A percentile compares a stretch with the other conserved stretches of the same genome.
phyloP scores from a whole-genome alignment of 2,329 filamentous ascomycete species.

The Botrytis elliptica region DNA sequence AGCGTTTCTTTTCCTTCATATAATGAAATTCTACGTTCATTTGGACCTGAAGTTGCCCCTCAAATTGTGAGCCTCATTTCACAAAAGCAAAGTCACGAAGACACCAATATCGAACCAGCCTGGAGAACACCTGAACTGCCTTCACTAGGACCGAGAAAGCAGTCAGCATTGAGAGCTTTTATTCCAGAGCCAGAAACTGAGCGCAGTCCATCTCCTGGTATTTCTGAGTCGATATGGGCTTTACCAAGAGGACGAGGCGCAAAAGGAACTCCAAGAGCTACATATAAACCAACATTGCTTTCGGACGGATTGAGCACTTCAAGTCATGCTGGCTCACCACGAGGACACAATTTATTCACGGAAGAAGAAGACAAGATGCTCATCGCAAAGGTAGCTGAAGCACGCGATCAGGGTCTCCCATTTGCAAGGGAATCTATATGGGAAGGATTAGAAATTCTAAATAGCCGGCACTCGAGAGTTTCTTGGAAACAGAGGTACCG shows the following conservation, averaged over 20 bases:
- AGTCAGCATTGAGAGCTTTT: slow-evolving; percentile 26
- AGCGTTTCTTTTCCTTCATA: slow-evolving; percentile 30
- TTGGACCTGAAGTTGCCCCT: slow-evolving; percentile 36
- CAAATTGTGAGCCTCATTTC: slow-evolving; percentile 36
- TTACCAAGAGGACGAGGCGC: slow-evolving; percentile 22
- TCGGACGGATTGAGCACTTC: slow-evolving; percentile 15
- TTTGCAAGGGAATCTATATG: slow-evolving; percentile 26
- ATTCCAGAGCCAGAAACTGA: slow-evolving; percentile 27
- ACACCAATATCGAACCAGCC: slow-evolving; percentile 33
- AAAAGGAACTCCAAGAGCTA: not conserved
- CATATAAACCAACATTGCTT: not conserved
- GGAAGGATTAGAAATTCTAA: slow-evolving; percentile 28
- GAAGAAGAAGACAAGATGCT: slow-evolving; percentile 34
- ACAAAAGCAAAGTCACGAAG: slow-evolving; percentile 27
- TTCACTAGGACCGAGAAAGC: slow-evolving; percentile 19
- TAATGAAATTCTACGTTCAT: slow-evolving; percentile 35
- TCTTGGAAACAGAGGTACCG: slow-evolving; percentile 16
- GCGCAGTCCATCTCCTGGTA: slow-evolving; percentile 33
- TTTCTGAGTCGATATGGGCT: slow-evolving; percentile 37
- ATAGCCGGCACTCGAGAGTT: slow-evolving; percentile 28
- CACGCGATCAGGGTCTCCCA: slow-evolving; percentile 24
- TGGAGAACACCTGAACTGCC: slow-evolving; percentile 33
- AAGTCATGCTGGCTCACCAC: not conserved
- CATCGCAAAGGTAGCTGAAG: slow-evolving; percentile 31
- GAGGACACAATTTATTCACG: slow-evolving; percentile 26